phyloP scores from a whole-genome alignment of 768 basidiomycete species.

The Mrakia blollopis region DNA sequence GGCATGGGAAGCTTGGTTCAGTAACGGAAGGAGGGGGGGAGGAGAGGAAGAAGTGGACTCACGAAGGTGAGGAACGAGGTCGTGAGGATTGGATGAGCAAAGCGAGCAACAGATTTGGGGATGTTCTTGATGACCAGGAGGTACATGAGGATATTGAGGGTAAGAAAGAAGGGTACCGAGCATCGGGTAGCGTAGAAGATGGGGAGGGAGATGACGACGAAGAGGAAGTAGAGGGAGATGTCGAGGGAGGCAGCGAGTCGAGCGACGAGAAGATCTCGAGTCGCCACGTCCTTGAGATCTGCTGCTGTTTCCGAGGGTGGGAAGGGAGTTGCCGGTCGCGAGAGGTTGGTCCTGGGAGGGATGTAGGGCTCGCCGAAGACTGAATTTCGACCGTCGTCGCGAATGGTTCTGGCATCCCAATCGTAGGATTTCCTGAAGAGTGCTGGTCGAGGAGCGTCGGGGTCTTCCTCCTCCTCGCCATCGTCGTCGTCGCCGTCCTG shows the following conservation, averaged over 20 bases:
- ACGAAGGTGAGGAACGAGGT: slow-evolving; percentile 13
- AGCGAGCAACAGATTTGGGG: not conserved
- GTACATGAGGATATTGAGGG: slow-evolving; percentile 26
- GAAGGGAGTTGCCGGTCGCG: slow-evolving; percentile 12
- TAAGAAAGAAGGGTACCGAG: slow-evolving; percentile 24
- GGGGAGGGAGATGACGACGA: slow-evolving; percentile 16
- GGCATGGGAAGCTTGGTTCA: not conserved
- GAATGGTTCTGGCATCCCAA: slow-evolving; percentile 5
- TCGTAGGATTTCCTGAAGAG: not conserved
- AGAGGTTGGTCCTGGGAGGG: not conserved
- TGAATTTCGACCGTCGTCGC: not conserved
- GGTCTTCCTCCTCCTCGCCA: not conserved
- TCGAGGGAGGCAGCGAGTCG: slow-evolving; percentile 12
- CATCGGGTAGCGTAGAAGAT: slow-evolving; percentile 21
- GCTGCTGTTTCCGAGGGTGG: not conserved
- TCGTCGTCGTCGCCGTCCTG: not conserved
- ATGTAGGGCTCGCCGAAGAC: not conserved
- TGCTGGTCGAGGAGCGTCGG: not conserved
- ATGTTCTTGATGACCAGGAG: slow-evolving; percentile 20
- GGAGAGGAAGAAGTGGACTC: not conserved
- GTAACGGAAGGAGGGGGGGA: not conserved
- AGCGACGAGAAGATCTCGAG: slow-evolving; percentile 13
- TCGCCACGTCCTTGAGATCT: slow-evolving; percentile 7
- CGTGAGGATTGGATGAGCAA: slow-evolving; percentile 10
- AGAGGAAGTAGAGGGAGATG: slow-evolving; percentile 15